Conservation (phyloP, 179 eudicot species). For the Pouteria campechiana region DNA sequence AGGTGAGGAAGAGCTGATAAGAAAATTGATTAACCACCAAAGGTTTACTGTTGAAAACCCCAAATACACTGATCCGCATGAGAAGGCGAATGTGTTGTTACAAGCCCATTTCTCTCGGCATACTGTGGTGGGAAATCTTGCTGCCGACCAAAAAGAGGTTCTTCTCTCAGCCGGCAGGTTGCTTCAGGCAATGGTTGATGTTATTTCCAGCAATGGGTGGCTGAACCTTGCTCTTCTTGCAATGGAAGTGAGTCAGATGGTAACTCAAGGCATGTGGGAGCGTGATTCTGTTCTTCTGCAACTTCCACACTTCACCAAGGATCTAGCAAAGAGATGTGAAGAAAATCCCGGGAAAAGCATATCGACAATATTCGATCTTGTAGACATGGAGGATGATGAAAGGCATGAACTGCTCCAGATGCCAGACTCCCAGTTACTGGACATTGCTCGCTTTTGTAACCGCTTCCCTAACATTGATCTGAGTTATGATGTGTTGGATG, state of each 20-base stretch:
- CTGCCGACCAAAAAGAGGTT: constrained; percentile 59
- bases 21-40: constrained; percentile 69
- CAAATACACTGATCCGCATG: constrained; percentile 68
- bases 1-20: constrained; percentile 76
- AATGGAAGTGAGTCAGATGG: constrained; percentile 98
- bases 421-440: constrained; percentile 63
- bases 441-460: constrained; percentile 69
- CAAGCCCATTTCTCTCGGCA: constrained; percentile 91
- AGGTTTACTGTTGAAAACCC: constrained; percentile 84
- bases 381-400: constrained; percentile 86
- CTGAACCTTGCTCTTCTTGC: constrained; percentile 79
- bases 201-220: constrained; percentile 92
- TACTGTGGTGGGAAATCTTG: constrained; percentile 59
- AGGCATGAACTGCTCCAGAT: constrained; percentile 63
- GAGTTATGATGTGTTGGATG: constrained; percentile 41
- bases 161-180: constrained; percentile 48
- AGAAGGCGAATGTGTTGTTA: constrained; percentile 72
- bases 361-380: constrained; percentile 74
- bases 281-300: constrained; percentile 89
- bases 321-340: constrained; percentile 71
- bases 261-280: constrained; percentile 96
- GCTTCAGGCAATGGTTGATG: constrained; percentile 80
- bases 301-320: constrained; percentile 80
- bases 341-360: constrained; percentile 65
- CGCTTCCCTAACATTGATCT: constrained; percentile 81